Conservation (phyloP, 2,329 filamentous ascomycete genomes). For the Calonectria hongkongensis region DNA sequence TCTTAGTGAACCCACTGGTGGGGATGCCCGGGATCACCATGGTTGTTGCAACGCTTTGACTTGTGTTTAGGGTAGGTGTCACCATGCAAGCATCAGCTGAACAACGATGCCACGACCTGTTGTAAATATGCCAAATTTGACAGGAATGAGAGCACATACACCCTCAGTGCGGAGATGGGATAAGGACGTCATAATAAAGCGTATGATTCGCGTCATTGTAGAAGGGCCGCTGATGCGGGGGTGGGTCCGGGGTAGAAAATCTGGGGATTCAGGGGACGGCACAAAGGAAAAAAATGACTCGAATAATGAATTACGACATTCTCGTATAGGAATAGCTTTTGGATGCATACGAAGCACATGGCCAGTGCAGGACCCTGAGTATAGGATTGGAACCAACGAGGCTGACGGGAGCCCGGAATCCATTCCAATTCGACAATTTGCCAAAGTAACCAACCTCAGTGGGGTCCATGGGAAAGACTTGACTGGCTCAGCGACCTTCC, state of each 20-base stretch:
- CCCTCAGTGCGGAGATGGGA: not conserved
- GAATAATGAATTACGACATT: not conserved
- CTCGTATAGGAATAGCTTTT: not conserved
- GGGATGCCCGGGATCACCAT: not conserved
- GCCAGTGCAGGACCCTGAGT: not conserved
- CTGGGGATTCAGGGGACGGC: not conserved
- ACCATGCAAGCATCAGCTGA: not conserved
- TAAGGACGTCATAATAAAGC: not conserved
- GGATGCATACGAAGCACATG: not conserved
- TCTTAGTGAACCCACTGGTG: not conserved
- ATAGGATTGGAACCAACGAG: not conserved
- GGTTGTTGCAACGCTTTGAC: not conserved
- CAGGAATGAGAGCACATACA: not conserved
- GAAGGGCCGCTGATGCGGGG: not conserved
- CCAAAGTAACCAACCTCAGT: not conserved
- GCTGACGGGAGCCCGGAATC: not conserved
- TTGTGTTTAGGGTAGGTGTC: not conserved
- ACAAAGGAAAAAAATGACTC: not conserved
- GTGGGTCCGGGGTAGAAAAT: slow-evolving; percentile 1
- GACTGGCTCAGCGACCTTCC: not conserved
- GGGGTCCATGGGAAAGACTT: not conserved
- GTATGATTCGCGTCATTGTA: not conserved
- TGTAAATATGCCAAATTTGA: not conserved
- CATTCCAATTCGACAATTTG: not conserved
- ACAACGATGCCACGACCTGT: not conserved